Conservation (phyloP, 495 filamentous ascomycete genomes). For the Hypomontagnella monticulosa region DNA sequence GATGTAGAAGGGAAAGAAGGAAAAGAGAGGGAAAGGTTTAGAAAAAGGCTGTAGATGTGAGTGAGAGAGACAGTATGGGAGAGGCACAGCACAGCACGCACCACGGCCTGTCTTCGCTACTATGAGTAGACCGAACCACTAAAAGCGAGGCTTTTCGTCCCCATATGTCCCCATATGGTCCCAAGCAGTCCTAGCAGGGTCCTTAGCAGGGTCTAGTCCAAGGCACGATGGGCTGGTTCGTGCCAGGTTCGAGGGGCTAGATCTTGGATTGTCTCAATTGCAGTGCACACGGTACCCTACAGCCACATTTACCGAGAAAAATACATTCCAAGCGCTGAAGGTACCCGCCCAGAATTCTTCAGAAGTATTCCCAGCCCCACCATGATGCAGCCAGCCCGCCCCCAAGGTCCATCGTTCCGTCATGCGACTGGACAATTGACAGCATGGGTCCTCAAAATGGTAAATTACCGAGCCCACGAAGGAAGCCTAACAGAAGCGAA, state of each 20-base stretch:
- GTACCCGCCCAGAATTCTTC: slow-evolving; percentile 27
- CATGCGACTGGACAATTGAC: slow-evolving; percentile 20
- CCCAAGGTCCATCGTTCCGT: slow-evolving; percentile 10
- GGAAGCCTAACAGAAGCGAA: slow-evolving; percentile 15
- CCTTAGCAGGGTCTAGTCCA: slow-evolving; percentile 20
- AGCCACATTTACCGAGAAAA: background rate
- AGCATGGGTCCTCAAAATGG: slow-evolving; percentile 26
- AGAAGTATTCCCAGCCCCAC: slow-evolving; percentile 14
- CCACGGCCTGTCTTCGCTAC: background rate
- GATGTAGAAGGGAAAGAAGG: slow-evolving; percentile 19
- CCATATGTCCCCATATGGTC: slow-evolving; percentile 20
- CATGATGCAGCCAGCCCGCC: slow-evolving; percentile 27
- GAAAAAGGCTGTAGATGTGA: slow-evolving; percentile 29
- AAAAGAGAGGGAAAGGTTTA: slow-evolving; percentile 12
- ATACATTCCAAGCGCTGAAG: slow-evolving; percentile 23
- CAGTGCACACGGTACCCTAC: slow-evolving; percentile 20
- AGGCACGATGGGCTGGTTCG: slow-evolving; percentile 12
- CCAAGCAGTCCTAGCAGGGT: background rate
- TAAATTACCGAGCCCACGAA: slow-evolving; percentile 35
- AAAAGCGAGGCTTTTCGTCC: slow-evolving; percentile 24
- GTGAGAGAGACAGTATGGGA: background rate
- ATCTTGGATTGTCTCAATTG: slow-evolving; percentile 30
- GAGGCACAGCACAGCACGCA: slow-evolving; percentile 23
- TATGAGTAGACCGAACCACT: slow-evolving; percentile 13
- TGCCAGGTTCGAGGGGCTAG: slow-evolving; percentile 29